Conservation (phyloP, 2,329 filamentous ascomycete species). For the Amphichorda felina region DNA sequence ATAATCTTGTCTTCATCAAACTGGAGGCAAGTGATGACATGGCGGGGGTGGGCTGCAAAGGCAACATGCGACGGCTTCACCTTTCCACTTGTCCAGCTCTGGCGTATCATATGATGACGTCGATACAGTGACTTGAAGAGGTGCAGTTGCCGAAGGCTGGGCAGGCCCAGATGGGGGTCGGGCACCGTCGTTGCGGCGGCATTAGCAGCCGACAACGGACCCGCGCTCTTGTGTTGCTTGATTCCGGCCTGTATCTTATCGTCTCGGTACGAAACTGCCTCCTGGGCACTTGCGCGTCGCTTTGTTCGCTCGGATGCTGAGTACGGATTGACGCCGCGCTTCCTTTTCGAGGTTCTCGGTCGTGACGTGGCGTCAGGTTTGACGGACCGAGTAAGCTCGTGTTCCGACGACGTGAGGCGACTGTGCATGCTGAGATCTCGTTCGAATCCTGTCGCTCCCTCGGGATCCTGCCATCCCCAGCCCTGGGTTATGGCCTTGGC, state of each 20-base stretch:
- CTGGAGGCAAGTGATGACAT: slow-evolving; percentile 95
- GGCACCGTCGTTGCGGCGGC: slow-evolving; percentile 75
- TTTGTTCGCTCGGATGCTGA: slow-evolving; percentile 38
- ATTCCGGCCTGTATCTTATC: slow-evolving; percentile 26
- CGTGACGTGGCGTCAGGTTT: slow-evolving; percentile 31
- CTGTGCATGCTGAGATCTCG: slow-evolving; percentile 58
- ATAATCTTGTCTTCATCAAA: slow-evolving; percentile 98
- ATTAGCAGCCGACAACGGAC: slow-evolving; percentile 75
- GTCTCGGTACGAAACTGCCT: slow-evolving; percentile 27
- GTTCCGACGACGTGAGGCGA: slow-evolving; percentile 39
- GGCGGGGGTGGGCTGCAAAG: slow-evolving; percentile 89
- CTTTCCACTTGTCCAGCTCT: slow-evolving; percentile 82
- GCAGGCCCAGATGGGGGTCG: slow-evolving; percentile 67
- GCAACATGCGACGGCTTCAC: slow-evolving; percentile 84
- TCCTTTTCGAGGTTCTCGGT: slow-evolving; percentile 41
- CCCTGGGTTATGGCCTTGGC: slow-evolving; percentile 79
- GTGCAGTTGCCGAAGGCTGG: slow-evolving; percentile 72
- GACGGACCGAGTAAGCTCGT: slow-evolving; percentile 30
- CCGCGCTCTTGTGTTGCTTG: slow-evolving; percentile 54
- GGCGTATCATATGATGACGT: slow-evolving; percentile 79
- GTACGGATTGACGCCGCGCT: slow-evolving; percentile 35
- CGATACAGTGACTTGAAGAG: slow-evolving; percentile 95
- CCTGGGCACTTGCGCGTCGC: slow-evolving; percentile 37
- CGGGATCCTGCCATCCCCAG: slow-evolving; percentile 94
- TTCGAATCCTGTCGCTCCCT: slow-evolving; percentile 64